Evolutionary conservation across 1,284 basidiomycete genomes (phyloP), one percentile per base, ranked within the genome.

Genomic region (Pseudozyma thailandica): DNA sequence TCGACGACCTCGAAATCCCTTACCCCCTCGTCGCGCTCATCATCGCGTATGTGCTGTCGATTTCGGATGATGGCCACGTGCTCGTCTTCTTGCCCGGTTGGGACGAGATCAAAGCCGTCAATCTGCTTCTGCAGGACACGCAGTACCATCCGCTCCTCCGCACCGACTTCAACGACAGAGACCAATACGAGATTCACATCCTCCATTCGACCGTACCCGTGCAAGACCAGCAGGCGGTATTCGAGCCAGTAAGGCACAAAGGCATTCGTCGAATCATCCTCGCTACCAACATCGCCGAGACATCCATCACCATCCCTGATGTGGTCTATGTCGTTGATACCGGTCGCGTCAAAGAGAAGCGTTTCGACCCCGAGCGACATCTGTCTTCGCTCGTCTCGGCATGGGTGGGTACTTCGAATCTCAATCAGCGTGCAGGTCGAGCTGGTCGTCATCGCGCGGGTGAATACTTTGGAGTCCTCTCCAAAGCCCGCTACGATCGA

Each of bases 221-320:
- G 13, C 88, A 88, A 2, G 94, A 97, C 76, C 94, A 98, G 82
- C 92, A 94, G 81, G 87, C 89, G 58, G 91, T 98, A 56, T 97
- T 98, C 82, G 89, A 78, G 52, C 77, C 75, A 6, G 70, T 74
- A 16, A 72, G 72, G 18, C 61, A 71, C 54, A 38, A 60, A 21
- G 92, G 92, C 18, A 87, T 94, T 20, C 89, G 94, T 63, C 69
- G 78, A 7, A 75, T 98, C 80, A 95, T 97, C 73, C 86, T 97
- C 38, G 89, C 94, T 3, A 98, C 94, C 44, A 98, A 97, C 84
- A 95, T 98, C 61, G 95, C 94, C 13, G 94, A 98, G 85, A 96
- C 75, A 10, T 72, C 68, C 2, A 88, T 98, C 74, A 98, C 94
- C 1, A 97, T 98, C 72, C 94, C 94, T 1, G 92, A 97, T 79